Percentiles rank a stretch among this genome's conserved stretches.
phyloP scores from a whole-genome alignment of 805 yeast species.

The Lachancea meyersii region DNA sequence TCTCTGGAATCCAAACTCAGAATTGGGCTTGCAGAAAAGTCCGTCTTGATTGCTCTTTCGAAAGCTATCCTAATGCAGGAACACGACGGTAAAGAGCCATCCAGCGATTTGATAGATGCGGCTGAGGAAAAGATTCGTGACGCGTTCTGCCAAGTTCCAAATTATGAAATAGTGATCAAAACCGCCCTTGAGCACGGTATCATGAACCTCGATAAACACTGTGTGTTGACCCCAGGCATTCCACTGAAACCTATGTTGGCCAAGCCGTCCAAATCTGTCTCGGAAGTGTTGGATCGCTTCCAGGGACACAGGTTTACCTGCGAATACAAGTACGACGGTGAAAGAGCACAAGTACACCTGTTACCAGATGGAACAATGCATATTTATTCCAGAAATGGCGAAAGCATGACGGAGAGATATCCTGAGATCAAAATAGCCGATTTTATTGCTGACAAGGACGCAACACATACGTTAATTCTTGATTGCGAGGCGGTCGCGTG shows the following conservation, averaged over 20 bases:
- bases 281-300: constrained; percentile 87
- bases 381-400: constrained; percentile 90
- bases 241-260: constrained; percentile 98
- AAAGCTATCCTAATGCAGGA: constrained; percentile 74
- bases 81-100: constrained; percentile 30
- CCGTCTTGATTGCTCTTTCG: constrained; percentile 76
- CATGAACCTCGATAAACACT: constrained; percentile 53
- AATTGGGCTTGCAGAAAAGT: constrained; percentile 90
- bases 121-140: constrained; percentile 80
- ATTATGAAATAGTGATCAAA: constrained; percentile 72
- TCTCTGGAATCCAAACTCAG: constrained; percentile 89
- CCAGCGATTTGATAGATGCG: constrained; percentile 42
- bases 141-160: constrained; percentile 85
- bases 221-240: constrained; percentile 81
- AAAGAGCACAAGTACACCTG: constrained; percentile 90
- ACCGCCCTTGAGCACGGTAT: constrained; percentile 66
- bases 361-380: constrained; percentile 57
- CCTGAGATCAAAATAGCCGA: constrained; percentile 80
- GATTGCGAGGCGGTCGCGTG: constrained; percentile 99
- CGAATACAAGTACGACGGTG: constrained; percentile 97
- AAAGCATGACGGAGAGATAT: constrained; percentile 92
- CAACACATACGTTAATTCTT: constrained; percentile 57
- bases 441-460: constrained; percentile 37
- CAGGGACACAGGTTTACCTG: constrained; percentile 83
- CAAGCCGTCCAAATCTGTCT: constrained; percentile 88